Evolutionary conservation across 2,329 filamentous ascomycete species (phyloP), one percentile per base, ranked within the genome.

Genomic region (Dactylonectria estremocensis): DNA sequence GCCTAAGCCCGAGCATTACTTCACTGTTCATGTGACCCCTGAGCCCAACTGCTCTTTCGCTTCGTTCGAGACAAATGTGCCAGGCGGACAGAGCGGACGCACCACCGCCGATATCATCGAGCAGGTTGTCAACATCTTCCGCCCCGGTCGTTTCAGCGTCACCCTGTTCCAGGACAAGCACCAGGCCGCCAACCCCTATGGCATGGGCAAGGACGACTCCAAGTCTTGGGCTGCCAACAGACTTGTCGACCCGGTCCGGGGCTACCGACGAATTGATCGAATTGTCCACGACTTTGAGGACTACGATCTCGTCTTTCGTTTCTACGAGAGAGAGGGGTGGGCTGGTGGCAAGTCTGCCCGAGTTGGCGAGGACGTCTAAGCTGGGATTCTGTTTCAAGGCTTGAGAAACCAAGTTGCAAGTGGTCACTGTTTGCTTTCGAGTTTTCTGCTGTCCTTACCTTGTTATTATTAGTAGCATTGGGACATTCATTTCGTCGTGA

Each of bases 211-310:
- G 75, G 81, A 85, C 74, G 80, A 83, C 62, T 67, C 76, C 58
- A 73, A 79, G 68, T 68, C 76, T 67, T 75, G 77, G 71, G 78
- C 83, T 66, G 74, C 80, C 60, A 86, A 87, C 80, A 83, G 83
- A 28, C 81, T 88, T 13, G 92, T 95, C 84, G 95, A 98, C 76
- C 86, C 87, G 57, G 93, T 99, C 73, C 86, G 89, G 68, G 96
- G 96, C 2, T 99, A 99, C 80, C 90, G 92, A 68, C 90, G 96
- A 20, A 89, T 98, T 60, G 96, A 99, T 80, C 92, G 95, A 61
- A 98, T 99, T 72, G 94, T 99, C 57, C 96, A 99, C 81, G 95
- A 98, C 77, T 91, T 99, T 75, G 95, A 99, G 78, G 96, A 97
- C 60, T 99, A 99, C 78, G 95, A 98, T 80, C 87, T 99, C 43